These are phyloP conservation scores for Neopestalotiopsis clavispora DNA, from an alignment of 2,329 filamentous ascomycete genomes.

Conservation along the genomic window DNA sequence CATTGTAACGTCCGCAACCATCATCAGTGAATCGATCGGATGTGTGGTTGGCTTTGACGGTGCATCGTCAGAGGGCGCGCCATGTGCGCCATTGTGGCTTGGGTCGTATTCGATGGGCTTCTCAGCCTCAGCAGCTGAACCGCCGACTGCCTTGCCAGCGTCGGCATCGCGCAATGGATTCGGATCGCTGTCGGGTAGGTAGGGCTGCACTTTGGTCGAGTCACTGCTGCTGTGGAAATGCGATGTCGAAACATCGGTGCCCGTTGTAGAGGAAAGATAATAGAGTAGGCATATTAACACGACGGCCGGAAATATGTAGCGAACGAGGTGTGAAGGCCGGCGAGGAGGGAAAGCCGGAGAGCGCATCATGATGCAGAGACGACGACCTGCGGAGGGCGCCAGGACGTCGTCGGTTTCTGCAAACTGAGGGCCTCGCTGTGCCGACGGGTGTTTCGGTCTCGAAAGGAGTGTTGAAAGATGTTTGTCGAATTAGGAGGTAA, in stretches of 20 bases:
- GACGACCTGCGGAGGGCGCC: slow-evolving; percentile 28
- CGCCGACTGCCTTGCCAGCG: background rate
- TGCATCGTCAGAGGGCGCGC: slow-evolving; percentile 22
- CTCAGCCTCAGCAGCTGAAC: background rate
- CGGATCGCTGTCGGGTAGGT: slow-evolving; percentile 4
- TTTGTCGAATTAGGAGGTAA: background rate
- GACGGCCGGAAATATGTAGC: slow-evolving; percentile 43
- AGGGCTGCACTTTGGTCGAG: slow-evolving; percentile 7
- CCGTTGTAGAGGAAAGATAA: slow-evolving; percentile 32
- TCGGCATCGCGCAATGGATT: slow-evolving; percentile 10
- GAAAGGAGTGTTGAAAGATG: background rate
- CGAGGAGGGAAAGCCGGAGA: slow-evolving; percentile 47
- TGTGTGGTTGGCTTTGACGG: slow-evolving; percentile 32
- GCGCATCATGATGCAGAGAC: slow-evolving; percentile 36
- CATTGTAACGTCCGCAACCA: slow-evolving; percentile 43
- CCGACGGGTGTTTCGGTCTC: background rate
- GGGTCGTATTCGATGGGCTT: slow-evolving; percentile 22
- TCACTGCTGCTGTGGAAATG: slow-evolving; percentile 24
- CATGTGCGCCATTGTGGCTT: slow-evolving; percentile 20
- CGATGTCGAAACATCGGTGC: slow-evolving; percentile 21
- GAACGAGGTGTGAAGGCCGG: slow-evolving; percentile 48
- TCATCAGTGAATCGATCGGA: slow-evolving; percentile 51
- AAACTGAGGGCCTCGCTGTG: background rate
- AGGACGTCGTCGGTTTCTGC: slow-evolving; percentile 21
- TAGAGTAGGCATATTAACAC: slow-evolving; percentile 41